Evolutionary conservation across 176 grass and related monocot genomes (phyloP), one percentile per base, ranked within the genome.

Genomic region (Puccinellia tenuiflora): DNA sequence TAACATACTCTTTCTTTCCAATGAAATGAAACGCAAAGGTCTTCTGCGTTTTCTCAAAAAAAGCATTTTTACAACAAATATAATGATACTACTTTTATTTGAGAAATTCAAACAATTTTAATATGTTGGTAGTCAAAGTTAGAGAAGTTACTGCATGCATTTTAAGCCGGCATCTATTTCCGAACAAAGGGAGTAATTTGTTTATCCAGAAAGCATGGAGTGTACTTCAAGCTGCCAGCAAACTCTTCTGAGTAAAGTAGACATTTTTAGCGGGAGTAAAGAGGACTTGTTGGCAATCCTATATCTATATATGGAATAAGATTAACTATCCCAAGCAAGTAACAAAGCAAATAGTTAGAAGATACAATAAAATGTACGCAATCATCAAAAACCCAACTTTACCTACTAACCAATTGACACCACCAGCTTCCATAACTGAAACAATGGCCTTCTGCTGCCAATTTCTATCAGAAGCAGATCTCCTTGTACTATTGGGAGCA

Each of bases 321-420:
- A 65, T 46, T 21, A 34, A 56, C 9, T 78, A 16, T 65, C 42
- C 42, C 42, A 83, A 62, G 64, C 54, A 57, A 77, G 29, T 74
- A 29, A 45, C 56, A 53, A 31, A 86, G 55, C 43, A 54, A 73
- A 33, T 69, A 28, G 24, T 67, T 47, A 48, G 22, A 46, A 77
- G 39, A 56, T 11, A 45, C 5, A 53, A 53, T 78, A 42, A 71
- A 70, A 73, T 71, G 20, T 72, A 35, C 65, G 60, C 7, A 73
- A 28, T 81, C 55, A 80, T 56, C 7, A 18, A 59, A 66, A 81
- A 75, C 79, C 71, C 60, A 89, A 82, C 75, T 88, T 91, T 98
- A 95, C 96, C 96, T 90, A 98, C 96, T 84, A 98, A 91, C 96
- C 96, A 98, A 77, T 98, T 98, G 81, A 98, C 92, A 51, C 96